Evolutionary conservation across 225 moss, liverwort and hornwort species (phyloP), one percentile per base, ranked within the genome.

Genomic region (Polytrichum commune): DNA sequence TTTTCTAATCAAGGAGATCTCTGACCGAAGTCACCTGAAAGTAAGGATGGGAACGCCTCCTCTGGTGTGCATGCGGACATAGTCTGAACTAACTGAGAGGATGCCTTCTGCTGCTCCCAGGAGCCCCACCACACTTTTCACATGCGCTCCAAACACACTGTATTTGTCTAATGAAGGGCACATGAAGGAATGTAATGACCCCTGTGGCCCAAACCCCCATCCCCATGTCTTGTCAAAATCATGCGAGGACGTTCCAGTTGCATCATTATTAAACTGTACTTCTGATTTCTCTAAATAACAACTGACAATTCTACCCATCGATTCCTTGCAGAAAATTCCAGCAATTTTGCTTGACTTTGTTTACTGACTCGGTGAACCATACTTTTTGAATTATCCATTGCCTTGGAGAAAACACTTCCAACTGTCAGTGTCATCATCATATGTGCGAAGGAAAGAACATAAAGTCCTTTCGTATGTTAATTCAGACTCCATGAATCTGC

Each of bases 61-160:
- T 84, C 86, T 83, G 60, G 86, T 86, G 77, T 89, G 89, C 86
- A 89, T 89, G 61, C 89, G 82, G 63, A 89, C 75, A 84, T 68
- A 72, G 58, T 86, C 84, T 66, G 86, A 83, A 80, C 89, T 86
- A 66, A 82, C 83, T 54, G 89, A 89, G 55, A 89, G 64, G 55
- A 89, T 82, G 79, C 89, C 89, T 79, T 89, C 89, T 64, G 79
- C 84, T 79, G 81, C 77, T 83, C 83, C 83, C 72, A 89, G 86
- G 60, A 89, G 74, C 56, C 89, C 86, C 62, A 89, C 86, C 64
- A 89, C 84, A 74, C 71, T 46, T 65, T 83, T 75, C 53, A 78
- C 75, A 75, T 89, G 89, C 27, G 89, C 89, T 73, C 86, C 89
- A 80, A 86, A 80, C 63, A 86, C 81, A 79, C 75, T 81, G 79